Conservation (phyloP, 352 stramenopile genomes). For the Aphanomyces euteiches region DNA sequence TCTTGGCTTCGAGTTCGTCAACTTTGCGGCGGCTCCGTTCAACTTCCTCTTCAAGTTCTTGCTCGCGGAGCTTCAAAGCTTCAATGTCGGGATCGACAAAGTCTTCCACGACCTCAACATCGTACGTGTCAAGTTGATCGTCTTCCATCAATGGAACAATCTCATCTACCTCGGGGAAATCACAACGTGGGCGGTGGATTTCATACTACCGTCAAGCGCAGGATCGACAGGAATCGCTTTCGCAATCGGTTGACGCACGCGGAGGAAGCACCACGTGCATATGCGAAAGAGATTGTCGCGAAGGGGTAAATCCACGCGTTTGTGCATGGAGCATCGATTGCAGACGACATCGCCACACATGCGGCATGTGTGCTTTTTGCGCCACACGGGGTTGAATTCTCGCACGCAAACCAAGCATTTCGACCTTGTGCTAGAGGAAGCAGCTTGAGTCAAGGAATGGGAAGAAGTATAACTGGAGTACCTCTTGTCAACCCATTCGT, state of each 20-base stretch:
- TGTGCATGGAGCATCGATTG: constrained; percentile 70
- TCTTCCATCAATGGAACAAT: not conserved
- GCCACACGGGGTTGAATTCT: constrained; percentile 57
- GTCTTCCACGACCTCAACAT: constrained; percentile 23
- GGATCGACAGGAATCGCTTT: not conserved
- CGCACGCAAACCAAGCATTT: constrained; percentile 61
- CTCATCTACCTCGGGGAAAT: too few relatives aligned
- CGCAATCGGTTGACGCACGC: constrained; percentile 39
- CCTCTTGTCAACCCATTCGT: constrained; percentile 51
- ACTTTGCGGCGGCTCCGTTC: constrained; percentile 59
- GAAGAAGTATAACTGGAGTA: not conserved
- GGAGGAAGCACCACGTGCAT: constrained; percentile 68
- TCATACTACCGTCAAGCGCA: too few relatives aligned
- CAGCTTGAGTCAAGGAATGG: not conserved
- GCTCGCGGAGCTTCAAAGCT: constrained; percentile 47
- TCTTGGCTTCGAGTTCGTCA: constrained; percentile 48
- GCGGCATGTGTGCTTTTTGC: constrained; percentile 72
- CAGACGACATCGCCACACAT: constrained; percentile 81
- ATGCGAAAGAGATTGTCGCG: constrained; percentile 58
- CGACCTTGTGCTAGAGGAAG: constrained; percentile 37
- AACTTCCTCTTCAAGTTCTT: constrained; percentile 59
- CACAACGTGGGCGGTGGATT: too few relatives aligned
- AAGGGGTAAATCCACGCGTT: constrained; percentile 54
- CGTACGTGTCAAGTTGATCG: constrained; percentile 3
- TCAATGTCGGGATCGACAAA: constrained; percentile 67